Evolutionary conservation across 768 basidiomycete species (phyloP).

Genomic region (Hydnomerulius pinastri): DNA sequence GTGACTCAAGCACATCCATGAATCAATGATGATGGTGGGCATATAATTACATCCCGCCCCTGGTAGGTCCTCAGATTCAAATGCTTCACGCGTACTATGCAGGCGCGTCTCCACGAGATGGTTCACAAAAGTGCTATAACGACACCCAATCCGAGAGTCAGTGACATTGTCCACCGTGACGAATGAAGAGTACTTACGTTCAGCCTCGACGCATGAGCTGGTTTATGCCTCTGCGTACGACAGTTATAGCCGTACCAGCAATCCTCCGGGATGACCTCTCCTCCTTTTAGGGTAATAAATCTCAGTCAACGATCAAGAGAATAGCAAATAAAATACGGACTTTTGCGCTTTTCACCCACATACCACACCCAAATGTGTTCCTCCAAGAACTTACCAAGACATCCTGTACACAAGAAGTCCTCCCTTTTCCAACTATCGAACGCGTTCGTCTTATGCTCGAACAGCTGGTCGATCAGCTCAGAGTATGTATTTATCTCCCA

Average conservation of each 20-base stretch:
- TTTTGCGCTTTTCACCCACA: conserved; percentile 19
- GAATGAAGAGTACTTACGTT: conserved; percentile 22
- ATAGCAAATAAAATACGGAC: conserved; percentile 10
- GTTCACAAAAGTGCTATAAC: too few relatives aligned
- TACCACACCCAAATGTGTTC: conserved; percentile 32
- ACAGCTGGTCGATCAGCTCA: conserved; percentile 4
- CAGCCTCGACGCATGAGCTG: conserved; percentile 23
- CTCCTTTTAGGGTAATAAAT: background rate
- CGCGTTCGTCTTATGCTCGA: conserved; percentile 2
- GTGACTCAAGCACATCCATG: too few relatives aligned
- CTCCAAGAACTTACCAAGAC: conserved; percentile 21
- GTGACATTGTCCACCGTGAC: too few relatives aligned
- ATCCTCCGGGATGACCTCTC: conserved; percentile 17
- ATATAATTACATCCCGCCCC: too few relatives aligned
- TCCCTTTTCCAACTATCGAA: conserved; percentile 21
- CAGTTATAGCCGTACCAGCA: conserved; percentile 39
- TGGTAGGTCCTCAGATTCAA: too few relatives aligned
- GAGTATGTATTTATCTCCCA: background rate
- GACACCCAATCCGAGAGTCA: too few relatives aligned
- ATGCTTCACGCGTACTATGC: too few relatives aligned
- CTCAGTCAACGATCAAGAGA: background rate
- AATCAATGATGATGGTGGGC: too few relatives aligned
- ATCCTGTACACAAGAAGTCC: conserved; percentile 30
- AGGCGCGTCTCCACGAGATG: too few relatives aligned
- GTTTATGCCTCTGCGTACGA: conserved; percentile 26